Percentiles rank a stretch among this genome's conserved stretches.
Conservation (phyloP, 257 asterid genomes). For the Echites panduratus region DNA sequence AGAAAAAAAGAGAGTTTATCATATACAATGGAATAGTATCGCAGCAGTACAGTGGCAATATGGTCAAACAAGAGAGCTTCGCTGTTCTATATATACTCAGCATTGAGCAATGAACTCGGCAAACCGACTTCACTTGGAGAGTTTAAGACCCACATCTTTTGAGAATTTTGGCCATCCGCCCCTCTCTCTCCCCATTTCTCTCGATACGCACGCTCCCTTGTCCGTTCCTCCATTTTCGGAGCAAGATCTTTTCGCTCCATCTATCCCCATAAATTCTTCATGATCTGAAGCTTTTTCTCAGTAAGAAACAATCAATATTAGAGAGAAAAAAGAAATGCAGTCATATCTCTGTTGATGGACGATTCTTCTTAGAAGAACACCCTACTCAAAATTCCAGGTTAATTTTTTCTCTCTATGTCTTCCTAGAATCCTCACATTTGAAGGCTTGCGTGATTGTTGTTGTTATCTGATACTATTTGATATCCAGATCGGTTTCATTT, state of each 20-base stretch:
- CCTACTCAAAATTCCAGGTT: not conserved
- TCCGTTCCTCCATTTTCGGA: not conserved
- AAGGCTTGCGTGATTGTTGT: not conserved
- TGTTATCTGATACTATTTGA: too few relatives aligned
- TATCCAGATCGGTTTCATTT: too few relatives aligned
- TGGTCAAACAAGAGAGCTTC: not conserved
- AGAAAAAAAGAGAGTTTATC: not conserved
- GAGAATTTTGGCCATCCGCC: not conserved
- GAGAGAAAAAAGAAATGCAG: not conserved
- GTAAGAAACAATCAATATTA: too few relatives aligned
- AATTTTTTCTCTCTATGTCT: not conserved
- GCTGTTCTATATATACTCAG: slow-evolving; percentile 1
- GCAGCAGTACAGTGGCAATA: not conserved
- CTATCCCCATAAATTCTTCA: not conserved
- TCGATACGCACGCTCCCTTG: not conserved
- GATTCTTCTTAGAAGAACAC: not conserved
- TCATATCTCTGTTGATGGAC: not conserved
- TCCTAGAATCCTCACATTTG: not conserved
- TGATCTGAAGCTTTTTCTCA: not conserved
- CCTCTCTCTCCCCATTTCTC: not conserved
- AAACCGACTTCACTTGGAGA: not conserved
- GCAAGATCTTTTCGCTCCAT: not conserved
- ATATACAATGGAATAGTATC: too few relatives aligned
- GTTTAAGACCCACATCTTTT: not conserved
- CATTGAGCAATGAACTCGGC: not conserved